Base-by-base conservation (phyloP, 176 grass and related monocot genomes). In the Metroxylon sagu region DNA sequence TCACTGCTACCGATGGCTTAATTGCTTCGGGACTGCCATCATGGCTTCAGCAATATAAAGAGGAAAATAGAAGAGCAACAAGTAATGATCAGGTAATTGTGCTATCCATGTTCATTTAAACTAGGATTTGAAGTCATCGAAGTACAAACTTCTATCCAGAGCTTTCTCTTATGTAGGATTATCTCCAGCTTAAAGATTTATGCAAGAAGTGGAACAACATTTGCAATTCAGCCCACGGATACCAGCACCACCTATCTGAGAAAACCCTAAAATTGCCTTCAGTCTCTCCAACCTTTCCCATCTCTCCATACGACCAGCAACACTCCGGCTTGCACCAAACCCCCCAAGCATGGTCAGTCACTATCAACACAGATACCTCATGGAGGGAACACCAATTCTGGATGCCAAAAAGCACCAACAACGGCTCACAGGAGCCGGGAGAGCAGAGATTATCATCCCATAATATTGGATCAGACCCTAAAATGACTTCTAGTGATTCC, bases 1-100 rank as follows among this genome's bases (percentile, higher is more conserved):
- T 56, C 19, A 57, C 48, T 27, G 25, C 25, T 21, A 69, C 65
- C 48, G 53, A 65, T 48, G 30, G 54, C 48, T 17, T 57, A 17
- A 71, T 54, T 15, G 30, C 71, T 25, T 81, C 89, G 7, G 85
- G 4, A 70, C 76, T 96, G 69, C 91, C 86, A 31, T 76, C 83
- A 6, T 90, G 86, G 91, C 91, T 96, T 5, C 91, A 84, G 66
- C 62, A 87, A 74, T 82, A 49, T 26, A 54, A 39, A 68, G 67
- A 57, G 25, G 67, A 49, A 14, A 49, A 58, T 15, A 16, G 5
- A 57, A 56, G 30, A 4, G 30, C 3, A 48, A 21, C 60, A 1
- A 58, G 76, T 26, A 82, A 82, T 39, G 74, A 85, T 17, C 74
- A 77, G 70, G 86, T 85, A 69, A 49, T 48, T 35, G 50, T 49